Percentiles rank a stretch among this genome's conserved stretches.
Evolutionary conservation across 2,329 filamentous ascomycete species (phyloP).

Genomic region (Didymella segeticola): DNA sequence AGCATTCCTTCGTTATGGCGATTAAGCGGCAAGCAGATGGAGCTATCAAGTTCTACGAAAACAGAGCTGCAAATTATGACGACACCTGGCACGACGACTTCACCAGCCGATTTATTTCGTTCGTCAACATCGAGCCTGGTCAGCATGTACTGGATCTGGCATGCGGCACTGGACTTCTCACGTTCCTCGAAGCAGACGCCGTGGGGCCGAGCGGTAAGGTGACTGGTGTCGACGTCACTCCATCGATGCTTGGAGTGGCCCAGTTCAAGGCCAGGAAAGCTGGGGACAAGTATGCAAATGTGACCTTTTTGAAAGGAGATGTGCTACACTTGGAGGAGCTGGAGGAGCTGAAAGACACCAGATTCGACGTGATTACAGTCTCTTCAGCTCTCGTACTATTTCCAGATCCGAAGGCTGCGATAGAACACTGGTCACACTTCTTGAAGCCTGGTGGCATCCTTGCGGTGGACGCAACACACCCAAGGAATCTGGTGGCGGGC

Average conservation of each 20-base stretch:
- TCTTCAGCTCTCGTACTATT: conserved; percentile 53
- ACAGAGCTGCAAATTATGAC: conserved; percentile 48
- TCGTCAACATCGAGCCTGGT: conserved; percentile 42
- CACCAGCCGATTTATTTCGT: conserved; percentile 47
- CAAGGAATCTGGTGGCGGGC: conserved; percentile 46
- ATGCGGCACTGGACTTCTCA: conserved; percentile 55
- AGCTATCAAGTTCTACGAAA: conserved; percentile 46
- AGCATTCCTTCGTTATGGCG: neutral
- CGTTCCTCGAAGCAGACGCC: conserved; percentile 47
- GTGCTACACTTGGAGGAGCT: conserved; percentile 45
- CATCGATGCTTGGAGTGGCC: conserved; percentile 51
- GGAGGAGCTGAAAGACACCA: conserved; percentile 29
- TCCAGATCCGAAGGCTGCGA: conserved; percentile 44
- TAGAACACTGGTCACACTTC: conserved; percentile 48
- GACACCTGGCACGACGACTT: conserved; percentile 52
- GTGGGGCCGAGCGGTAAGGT: conserved; percentile 50
- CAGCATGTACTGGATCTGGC: conserved; percentile 55
- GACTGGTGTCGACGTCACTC: conserved; percentile 51
- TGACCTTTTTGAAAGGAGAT: conserved; percentile 47
- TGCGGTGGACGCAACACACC: conserved; percentile 50
- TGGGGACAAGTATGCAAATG: conserved; percentile 38
- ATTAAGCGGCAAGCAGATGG: conserved; percentile 33
- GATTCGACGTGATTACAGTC: conserved; percentile 48
- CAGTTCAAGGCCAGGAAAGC: conserved; percentile 36
- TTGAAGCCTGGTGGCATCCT: conserved; percentile 51